phyloP scores from a whole-genome alignment of 1,284 basidiomycete genomes.

The Coniferiporia weirii region DNA sequence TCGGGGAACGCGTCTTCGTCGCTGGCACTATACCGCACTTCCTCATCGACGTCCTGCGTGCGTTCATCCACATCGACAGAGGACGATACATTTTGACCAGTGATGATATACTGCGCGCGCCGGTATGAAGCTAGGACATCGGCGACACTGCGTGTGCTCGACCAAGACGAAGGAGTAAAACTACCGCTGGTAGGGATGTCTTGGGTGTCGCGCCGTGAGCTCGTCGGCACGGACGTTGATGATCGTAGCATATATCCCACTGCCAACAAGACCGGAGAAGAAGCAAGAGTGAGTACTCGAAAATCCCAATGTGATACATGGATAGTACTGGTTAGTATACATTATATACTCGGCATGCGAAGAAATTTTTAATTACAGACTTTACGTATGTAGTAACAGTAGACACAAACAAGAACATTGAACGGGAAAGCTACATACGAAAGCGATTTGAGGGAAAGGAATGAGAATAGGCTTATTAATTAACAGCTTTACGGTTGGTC shows the following conservation, averaged over 20 bases:
- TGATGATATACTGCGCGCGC: conserved; percentile 55
- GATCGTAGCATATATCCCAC: background rate
- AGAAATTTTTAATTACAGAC: background rate
- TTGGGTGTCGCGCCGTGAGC: background rate
- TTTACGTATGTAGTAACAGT: background rate
- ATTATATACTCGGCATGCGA: background rate
- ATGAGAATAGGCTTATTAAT: conserved; percentile 19
- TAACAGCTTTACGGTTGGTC: conserved; percentile 68
- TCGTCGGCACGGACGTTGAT: background rate
- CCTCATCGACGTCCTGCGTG: conserved; percentile 33
- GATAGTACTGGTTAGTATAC: no score
- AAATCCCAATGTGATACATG: no score
- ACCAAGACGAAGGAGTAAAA: conserved; percentile 44
- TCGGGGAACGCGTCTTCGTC: conserved; percentile 24
- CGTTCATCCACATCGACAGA: conserved; percentile 37
- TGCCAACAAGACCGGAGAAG: no score
- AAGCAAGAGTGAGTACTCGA: no score
- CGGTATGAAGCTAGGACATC: conserved; percentile 52
- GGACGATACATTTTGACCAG: conserved; percentile 50
- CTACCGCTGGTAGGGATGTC: conserved; percentile 31
- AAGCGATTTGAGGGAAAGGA: conserved; percentile 1
- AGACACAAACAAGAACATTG: background rate
- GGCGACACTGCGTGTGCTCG: conserved; percentile 46
- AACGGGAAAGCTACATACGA: background rate
- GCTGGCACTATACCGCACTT: conserved; percentile 22